Evolutionary conservation across 129 eudicot species (phyloP).

Genomic region (Erigeron canadensis): DNA sequence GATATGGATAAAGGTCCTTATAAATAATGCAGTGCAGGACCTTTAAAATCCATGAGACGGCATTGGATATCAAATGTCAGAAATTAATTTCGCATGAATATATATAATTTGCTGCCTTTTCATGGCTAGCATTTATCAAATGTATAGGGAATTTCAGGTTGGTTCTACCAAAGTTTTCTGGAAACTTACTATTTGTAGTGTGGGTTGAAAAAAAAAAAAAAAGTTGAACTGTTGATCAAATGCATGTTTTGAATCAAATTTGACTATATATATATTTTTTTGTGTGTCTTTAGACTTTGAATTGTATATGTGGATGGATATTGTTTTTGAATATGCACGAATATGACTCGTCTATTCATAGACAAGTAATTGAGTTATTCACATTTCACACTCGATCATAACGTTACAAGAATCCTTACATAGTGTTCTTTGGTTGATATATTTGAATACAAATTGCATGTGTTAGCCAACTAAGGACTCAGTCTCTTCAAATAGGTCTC

Average conservation of each 20-base stretch:
- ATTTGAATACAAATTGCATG: constrained; percentile 11
- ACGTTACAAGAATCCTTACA: background rate
- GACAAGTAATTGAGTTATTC: background rate
- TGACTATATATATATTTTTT: constrained; percentile 13
- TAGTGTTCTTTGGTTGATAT: constrained; percentile 14
- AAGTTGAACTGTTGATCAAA: background rate
- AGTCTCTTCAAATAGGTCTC: too few species aligned
- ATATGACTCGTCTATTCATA: background rate
- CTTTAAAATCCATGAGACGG: too few species aligned
- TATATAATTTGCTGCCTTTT: constrained; percentile 24
- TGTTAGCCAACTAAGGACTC: background rate
- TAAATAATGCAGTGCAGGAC: too few species aligned
- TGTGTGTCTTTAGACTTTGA: constrained; percentile 8
- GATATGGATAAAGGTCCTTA: too few species aligned
- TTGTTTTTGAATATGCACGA: background rate
- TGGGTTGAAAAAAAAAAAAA: constrained; percentile 13
- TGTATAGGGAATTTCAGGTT: constrained; percentile 12
- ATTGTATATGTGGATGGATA: constrained; percentile 2
- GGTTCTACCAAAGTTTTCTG: constrained; percentile 11
- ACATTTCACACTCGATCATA: too few species aligned
- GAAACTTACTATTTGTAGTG: constrained; percentile 17
- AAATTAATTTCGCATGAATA: too few species aligned
- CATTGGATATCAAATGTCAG: too few species aligned
- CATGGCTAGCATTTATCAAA: constrained; percentile 13
- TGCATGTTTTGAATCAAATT: constrained; percentile 21